Conservation (phyloP, 2,329 filamentous ascomycete genomes). For the Aspergillus alliaceus region DNA sequence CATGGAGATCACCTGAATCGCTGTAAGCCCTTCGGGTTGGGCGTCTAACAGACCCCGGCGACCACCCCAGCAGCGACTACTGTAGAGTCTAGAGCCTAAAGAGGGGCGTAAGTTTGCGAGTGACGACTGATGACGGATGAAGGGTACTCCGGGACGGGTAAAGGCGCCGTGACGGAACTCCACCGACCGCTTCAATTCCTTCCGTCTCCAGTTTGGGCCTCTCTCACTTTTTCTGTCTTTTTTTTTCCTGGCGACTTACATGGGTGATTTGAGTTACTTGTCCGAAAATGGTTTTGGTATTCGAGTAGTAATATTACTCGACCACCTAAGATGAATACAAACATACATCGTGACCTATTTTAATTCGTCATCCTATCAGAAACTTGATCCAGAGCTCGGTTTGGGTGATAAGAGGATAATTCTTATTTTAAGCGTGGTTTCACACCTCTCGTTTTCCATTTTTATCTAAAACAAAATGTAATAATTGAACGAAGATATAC, state of each 20-base stretch:
- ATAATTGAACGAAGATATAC: background rate
- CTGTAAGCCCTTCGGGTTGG: slow-evolving; percentile 20
- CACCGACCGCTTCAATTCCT: slow-evolving; percentile 20
- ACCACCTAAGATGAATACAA: no score
- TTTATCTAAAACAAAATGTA: background rate
- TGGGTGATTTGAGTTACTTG: background rate
- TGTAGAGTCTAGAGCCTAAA: slow-evolving; percentile 20
- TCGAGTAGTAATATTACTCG: background rate
- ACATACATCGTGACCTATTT: no score
- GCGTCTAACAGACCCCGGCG: slow-evolving; percentile 17
- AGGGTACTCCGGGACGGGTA: slow-evolving; percentile 28
- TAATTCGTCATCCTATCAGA: no score
- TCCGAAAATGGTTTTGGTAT: background rate
- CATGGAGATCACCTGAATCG: slow-evolving; percentile 34
- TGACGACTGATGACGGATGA: slow-evolving; percentile 19
- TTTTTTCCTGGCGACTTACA: background rate
- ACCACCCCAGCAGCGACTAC: slow-evolving; percentile 11
- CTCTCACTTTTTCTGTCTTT: background rate
- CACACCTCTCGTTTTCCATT: slow-evolving; percentile 1
- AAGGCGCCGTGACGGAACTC: slow-evolving; percentile 27
- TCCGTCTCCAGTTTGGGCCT: slow-evolving; percentile 16
- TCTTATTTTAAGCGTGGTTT: background rate
- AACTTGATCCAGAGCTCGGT: no score
- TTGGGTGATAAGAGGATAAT: no score
- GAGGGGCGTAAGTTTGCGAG: slow-evolving; percentile 19